Conservation (phyloP, 2,329 filamentous ascomycete species). For the Cordyceps farinosa region DNA sequence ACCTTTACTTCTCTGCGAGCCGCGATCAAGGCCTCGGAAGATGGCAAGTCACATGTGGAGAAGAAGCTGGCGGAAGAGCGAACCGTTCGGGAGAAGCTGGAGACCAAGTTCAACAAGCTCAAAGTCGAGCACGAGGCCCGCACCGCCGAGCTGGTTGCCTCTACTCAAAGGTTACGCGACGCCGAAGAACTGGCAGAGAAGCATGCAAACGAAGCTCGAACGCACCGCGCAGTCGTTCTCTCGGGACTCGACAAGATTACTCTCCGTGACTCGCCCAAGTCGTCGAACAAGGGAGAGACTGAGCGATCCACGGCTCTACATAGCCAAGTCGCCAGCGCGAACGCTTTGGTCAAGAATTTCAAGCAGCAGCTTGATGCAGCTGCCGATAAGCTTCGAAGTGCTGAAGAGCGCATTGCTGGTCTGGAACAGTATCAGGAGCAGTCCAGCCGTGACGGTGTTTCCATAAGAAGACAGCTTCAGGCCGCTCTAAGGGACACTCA, state of each 20-base stretch:
- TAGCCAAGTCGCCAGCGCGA: slow-evolving; percentile 74
- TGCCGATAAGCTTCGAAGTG: slow-evolving; percentile 82
- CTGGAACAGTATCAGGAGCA: slow-evolving; percentile 97
- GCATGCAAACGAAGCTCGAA: slow-evolving; percentile 80
- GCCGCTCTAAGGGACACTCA: slow-evolving; percentile 79
- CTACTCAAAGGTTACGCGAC: slow-evolving; percentile 72
- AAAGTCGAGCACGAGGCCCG: slow-evolving; percentile 79
- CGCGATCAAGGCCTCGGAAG: slow-evolving; percentile 74
- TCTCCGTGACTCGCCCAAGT: slow-evolving; percentile 47
- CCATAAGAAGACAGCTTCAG: slow-evolving; percentile 86
- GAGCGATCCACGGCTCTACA: slow-evolving; percentile 73
- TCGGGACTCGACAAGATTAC: slow-evolving; percentile 75
- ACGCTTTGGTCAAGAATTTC: slow-evolving; percentile 78
- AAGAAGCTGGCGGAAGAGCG: slow-evolving; percentile 81
- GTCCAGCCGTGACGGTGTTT: slow-evolving; percentile 86
- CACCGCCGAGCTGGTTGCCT: slow-evolving; percentile 70
- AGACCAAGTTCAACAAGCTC: slow-evolving; percentile 71
- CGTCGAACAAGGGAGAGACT: slow-evolving; percentile 47
- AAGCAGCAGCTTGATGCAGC: slow-evolving; percentile 83
- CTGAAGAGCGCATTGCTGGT: slow-evolving; percentile 94
- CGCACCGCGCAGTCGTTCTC: slow-evolving; percentile 79
- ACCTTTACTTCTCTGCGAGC: slow-evolving; percentile 72
- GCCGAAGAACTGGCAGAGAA: slow-evolving; percentile 85
- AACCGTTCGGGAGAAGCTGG: slow-evolving; percentile 66
- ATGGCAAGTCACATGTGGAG: slow-evolving; percentile 74